Evolutionary conservation across 2,329 filamentous ascomycete species (phyloP).

Genomic region (Botrytis sinoallii): DNA sequence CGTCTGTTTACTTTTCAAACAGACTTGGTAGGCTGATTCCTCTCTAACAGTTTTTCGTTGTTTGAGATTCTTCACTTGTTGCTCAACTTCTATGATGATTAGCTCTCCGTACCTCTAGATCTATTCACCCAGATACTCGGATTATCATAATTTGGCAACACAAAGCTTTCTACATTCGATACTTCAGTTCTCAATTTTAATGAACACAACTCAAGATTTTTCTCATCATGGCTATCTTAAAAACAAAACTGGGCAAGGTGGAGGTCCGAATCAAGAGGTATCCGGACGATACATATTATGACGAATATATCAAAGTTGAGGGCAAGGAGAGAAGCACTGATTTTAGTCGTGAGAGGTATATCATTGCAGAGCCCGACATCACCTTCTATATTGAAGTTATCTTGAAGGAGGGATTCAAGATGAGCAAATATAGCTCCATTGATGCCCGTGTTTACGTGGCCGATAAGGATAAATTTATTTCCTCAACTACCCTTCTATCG

Average conservation of each 20-base stretch:
- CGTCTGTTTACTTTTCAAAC: neutral
- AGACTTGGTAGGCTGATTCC: too few relatives aligned
- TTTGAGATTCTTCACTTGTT: neutral
- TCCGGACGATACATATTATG: slow-evolving; percentile 4
- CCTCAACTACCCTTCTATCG: too few relatives aligned
- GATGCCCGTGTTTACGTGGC: neutral
- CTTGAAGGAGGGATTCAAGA: slow-evolving; percentile 14
- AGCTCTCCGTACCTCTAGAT: too few relatives aligned
- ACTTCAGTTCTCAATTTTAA: neutral
- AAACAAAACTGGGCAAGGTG: neutral
- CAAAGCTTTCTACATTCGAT: too few relatives aligned
- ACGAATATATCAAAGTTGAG: slow-evolving; percentile 19
- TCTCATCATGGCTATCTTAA: slow-evolving; percentile 1
- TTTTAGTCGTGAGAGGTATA: neutral
- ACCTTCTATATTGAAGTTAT: slow-evolving; percentile 8
- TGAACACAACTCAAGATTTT: too few relatives aligned
- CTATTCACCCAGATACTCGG: neutral
- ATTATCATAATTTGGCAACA: neutral
- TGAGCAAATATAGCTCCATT: neutral
- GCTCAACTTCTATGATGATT: too few relatives aligned
- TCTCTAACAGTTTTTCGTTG: neutral
- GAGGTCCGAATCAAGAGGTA: slow-evolving; percentile 12
- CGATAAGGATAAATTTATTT: too few relatives aligned
- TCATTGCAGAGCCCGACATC: slow-evolving; percentile 14
- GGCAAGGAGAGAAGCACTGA: neutral